Percentiles rank a stretch among this genome's conserved stretches.
Conservation (phyloP, 768 basidiomycete genomes). For the Russula earlei region DNA sequence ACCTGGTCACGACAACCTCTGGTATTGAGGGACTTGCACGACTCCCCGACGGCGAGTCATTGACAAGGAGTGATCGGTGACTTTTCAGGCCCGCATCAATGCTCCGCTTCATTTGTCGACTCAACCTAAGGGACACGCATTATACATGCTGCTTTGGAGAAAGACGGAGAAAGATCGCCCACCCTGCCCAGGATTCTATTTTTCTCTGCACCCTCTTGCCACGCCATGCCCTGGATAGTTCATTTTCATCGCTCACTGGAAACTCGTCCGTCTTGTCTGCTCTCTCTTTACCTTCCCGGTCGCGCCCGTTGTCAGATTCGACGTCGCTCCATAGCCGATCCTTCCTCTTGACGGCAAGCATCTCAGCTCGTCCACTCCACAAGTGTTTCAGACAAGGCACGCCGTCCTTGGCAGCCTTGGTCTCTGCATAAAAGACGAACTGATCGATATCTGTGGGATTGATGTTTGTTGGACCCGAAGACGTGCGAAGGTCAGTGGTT, state of each 20-base stretch:
- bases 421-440: slow-evolving; percentile 39
- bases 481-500: slow-evolving; percentile 30
- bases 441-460: slow-evolving; percentile 38
- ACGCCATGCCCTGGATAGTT: slow-evolving; percentile 25
- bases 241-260: slow-evolving; percentile 24
- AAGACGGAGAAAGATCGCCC: slow-evolving; percentile 18
- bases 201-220: slow-evolving; percentile 36
- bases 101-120: slow-evolving; percentile 29
- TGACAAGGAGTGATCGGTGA: slow-evolving; percentile 12
- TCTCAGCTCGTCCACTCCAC: slow-evolving; percentile 29
- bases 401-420: slow-evolving; percentile 27
- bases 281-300: slow-evolving; percentile 27
- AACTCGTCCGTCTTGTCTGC: slow-evolving; percentile 25
- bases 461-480: slow-evolving; percentile 17
- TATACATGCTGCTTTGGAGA: background rate
- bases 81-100: slow-evolving; percentile 24
- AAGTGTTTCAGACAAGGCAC: slow-evolving; percentile 27
- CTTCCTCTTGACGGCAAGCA: slow-evolving; percentile 28
- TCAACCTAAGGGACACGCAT: slow-evolving; percentile 17
- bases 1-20: slow-evolving; percentile 35
- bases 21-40: slow-evolving; percentile 27
- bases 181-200: slow-evolving; percentile 43
- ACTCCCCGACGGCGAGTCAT: slow-evolving; percentile 18
- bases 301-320: slow-evolving; percentile 30
- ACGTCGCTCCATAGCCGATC: slow-evolving; percentile 30